Conservation (phyloP, 169 alveolate genomes). For the Cryptosporidium baileyi region DNA sequence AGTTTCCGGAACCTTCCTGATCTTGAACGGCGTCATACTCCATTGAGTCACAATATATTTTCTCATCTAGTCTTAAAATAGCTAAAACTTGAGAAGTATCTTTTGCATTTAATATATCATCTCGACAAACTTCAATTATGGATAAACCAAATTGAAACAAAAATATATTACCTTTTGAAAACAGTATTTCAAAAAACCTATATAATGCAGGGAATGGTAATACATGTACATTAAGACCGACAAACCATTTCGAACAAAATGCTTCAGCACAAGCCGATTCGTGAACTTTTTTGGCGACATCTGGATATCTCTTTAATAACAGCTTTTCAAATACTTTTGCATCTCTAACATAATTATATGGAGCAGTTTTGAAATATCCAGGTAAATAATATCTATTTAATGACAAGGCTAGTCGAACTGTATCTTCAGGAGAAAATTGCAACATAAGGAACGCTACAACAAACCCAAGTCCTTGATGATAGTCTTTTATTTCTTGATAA, state of each 20-base stretch:
- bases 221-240: slow-evolving; percentile 77
- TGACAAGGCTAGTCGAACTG: slow-evolving; percentile 65
- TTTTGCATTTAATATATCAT: slow-evolving; percentile 68
- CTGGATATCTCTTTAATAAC: slow-evolving; percentile 61
- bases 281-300: slow-evolving; percentile 52
- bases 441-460: slow-evolving; percentile 74
- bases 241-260: slow-evolving; percentile 77
- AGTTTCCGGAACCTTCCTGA: slow-evolving; percentile 70
- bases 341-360: slow-evolving; percentile 77
- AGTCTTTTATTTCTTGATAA: slow-evolving; percentile 72
- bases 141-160: slow-evolving; percentile 74
- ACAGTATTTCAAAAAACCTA: slow-evolving; percentile 71
- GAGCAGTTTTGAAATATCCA: slow-evolving; percentile 77
- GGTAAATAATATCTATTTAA: slow-evolving; percentile 75
- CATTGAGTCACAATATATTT: slow-evolving; percentile 56
- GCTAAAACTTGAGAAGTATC: slow-evolving; percentile 74
- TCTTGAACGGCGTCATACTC: slow-evolving; percentile 21
- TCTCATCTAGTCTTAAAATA: slow-evolving; percentile 73
- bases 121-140: slow-evolving; percentile 56
- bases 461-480: slow-evolving; percentile 78
- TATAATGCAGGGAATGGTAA: slow-evolving; percentile 74
- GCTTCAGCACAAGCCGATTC: slow-evolving; percentile 76
- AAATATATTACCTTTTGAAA: slow-evolving; percentile 67
- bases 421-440: slow-evolving; percentile 71
- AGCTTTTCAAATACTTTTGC: slow-evolving; percentile 75